Base-by-base conservation (phyloP, 1,284 basidiomycete genomes). In the Ustilago bromivora region DNA sequence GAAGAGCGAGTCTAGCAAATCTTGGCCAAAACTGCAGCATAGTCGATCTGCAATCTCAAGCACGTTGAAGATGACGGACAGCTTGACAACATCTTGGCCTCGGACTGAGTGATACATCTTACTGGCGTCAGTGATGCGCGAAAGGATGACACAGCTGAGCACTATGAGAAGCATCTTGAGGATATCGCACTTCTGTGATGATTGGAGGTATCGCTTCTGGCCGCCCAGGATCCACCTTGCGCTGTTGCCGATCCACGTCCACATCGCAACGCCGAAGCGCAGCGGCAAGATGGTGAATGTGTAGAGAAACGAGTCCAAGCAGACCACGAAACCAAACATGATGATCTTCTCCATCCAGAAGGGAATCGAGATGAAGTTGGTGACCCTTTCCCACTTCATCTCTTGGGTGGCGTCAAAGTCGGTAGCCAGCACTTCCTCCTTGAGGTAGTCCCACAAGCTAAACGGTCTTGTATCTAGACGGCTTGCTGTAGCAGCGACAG, bases 61-160 rank as follows among this genome's bases (percentile, higher is more conserved):
- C 49, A 86, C 96, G 86, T 98, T 99, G 88, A 98, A 99, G 71
- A 99, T 98, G 73, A 99, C 97, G 88, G 98, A 98, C 62, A 99
- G 88, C 88, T 99, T 99, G 88, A 99, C 79, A 8, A 85, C 76
- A 59, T 85, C 83, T 87, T 99, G 97, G 0, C 96, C 97, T n/a
- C 97, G 91, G 60, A 99, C 98, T 19, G 93, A 93, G 84, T 99
- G 97, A 82, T 99, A 99, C 86, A 99, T 97, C 88, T 97, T 97
- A 88, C 95, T 97, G 12, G 95, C 93, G 84, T 99, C 96, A 5
- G 96, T 96, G 36, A 96, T 89, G 3, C 93, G 91, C 35, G 92
- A 89, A 5, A 98, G 89, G 41, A 96, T 90, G 36, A 91, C 80
- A 57, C 96, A 90, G 0, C 94, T 93, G 36, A 92, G 86, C 4